Evolutionary conservation across 768 basidiomycete species (phyloP).

Genomic region (Kwoniella mangroviensis): DNA sequence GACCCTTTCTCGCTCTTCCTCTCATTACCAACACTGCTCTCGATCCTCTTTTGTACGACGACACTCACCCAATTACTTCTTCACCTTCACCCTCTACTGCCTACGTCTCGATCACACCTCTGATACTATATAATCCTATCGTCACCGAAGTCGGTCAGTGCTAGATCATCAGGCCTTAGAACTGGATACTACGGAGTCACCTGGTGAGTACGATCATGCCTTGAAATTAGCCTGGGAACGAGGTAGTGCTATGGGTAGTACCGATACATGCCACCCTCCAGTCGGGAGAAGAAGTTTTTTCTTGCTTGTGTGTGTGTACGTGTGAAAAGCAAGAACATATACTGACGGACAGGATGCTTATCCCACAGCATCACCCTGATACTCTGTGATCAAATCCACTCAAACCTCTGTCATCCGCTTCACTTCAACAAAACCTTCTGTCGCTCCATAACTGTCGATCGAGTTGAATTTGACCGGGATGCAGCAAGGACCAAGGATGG

Average conservation of each 20-base stretch:
- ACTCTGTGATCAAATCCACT: not conserved
- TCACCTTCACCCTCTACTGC: not conserved
- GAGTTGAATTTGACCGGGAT: conserved; percentile 9
- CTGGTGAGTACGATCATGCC: not conserved
- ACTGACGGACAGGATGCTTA: not conserved
- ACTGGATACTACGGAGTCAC: not conserved
- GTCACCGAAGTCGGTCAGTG: not conserved
- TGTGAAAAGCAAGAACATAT: not conserved
- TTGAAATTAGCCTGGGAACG: not conserved
- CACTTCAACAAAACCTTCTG: not conserved
- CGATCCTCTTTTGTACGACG: conserved; percentile 6
- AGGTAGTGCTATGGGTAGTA: not conserved
- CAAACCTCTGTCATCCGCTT: not conserved
- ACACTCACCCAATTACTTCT: not conserved
- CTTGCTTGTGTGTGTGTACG: not conserved
- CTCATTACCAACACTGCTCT: conserved; percentile 1
- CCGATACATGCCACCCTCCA: not conserved
- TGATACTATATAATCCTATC: not conserved
- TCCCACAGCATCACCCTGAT: not conserved
- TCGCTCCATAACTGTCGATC: not conserved
- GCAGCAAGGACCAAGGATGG: conserved; percentile 27
- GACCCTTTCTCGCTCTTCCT: conserved; percentile 15
- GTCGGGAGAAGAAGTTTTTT: not conserved
- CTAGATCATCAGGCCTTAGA: not conserved
- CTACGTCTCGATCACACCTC: not conserved